phyloP scores from a whole-genome alignment of 306 rosid genomes.

The Cicer yamashitae region DNA sequence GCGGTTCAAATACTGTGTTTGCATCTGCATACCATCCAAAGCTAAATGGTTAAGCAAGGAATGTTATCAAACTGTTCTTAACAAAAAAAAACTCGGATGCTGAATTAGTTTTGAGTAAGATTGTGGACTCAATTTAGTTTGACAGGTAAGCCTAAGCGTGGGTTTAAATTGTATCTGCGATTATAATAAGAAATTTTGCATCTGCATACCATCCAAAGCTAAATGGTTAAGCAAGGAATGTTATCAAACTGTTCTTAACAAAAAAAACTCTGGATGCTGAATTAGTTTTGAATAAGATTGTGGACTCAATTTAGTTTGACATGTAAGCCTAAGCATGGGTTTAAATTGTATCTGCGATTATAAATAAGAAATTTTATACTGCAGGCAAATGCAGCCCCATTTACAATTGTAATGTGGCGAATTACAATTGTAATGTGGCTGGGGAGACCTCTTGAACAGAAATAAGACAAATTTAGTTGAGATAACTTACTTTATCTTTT shows the following conservation, averaged over 20 bases:
- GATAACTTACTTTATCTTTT: too few relatives aligned
- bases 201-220: conserved; percentile 21
- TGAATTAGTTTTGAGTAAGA: background rate
- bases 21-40: conserved; percentile 13
- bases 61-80: background rate
- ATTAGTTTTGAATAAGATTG: background rate
- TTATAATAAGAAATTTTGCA: background rate
- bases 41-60: conserved; percentile 8
- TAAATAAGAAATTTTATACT: background rate
- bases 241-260: background rate
- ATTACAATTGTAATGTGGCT: too few relatives aligned
- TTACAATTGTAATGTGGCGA: too few relatives aligned
- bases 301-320: conserved; percentile 6
- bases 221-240: background rate
- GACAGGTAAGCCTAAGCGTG: background rate
- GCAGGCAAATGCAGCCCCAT: too few relatives aligned
- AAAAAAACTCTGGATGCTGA: background rate
- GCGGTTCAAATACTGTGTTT: background rate
- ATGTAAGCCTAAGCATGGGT: background rate
- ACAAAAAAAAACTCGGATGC: background rate
- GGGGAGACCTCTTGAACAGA: too few relatives aligned
- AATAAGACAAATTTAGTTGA: too few relatives aligned
- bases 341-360: too few relatives aligned
- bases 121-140: background rate
- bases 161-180: too few relatives aligned